Conservation (phyloP, 2,329 filamentous ascomycete genomes). For the Penicillium sp. region DNA sequence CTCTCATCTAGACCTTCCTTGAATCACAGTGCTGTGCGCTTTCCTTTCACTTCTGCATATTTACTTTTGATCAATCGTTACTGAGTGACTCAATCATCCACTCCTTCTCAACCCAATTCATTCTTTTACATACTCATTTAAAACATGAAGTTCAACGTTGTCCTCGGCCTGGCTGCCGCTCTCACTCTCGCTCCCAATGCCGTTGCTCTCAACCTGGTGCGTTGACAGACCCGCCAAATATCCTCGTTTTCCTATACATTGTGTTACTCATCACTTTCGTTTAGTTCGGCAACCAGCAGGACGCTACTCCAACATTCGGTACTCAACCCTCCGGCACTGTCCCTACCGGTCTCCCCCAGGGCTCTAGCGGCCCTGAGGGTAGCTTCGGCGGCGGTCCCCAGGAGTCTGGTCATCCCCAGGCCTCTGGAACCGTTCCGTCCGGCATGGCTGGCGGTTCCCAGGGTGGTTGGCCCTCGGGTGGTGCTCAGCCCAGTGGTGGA, state of each 20-base stretch:
- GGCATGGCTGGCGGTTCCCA: not conserved
- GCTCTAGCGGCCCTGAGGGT: conserved; percentile 4
- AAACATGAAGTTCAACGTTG: conserved; percentile 37
- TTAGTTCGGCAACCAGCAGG: conserved; percentile 13
- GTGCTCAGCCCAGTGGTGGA: conserved; percentile 2
- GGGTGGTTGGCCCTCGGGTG: too few species aligned
- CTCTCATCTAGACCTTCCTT: conserved; percentile 17
- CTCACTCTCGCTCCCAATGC: conserved; percentile 30
- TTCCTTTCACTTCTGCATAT: conserved; percentile 22
- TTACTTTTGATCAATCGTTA: conserved; percentile 22
- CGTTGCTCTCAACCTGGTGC: conserved; percentile 21
- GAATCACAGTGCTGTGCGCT: conserved; percentile 34
- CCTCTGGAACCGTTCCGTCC: conserved; percentile 3
- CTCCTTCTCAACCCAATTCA: conserved; percentile 18
- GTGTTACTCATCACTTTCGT: not conserved
- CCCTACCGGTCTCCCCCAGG: conserved; percentile 1
- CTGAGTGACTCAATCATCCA: conserved; percentile 20
- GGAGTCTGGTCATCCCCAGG: not conserved
- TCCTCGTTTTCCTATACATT: not conserved
- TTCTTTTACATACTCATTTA: conserved; percentile 12
- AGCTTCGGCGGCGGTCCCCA: not conserved
- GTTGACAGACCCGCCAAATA: not conserved
- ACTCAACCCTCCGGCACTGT: conserved; percentile 13
- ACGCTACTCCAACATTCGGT: conserved; percentile 17
- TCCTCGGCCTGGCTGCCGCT: conserved; percentile 30